These are phyloP conservation scores for Trifolium fragiferum DNA, from an alignment of 306 rosid species.

Conservation along the genomic window DNA sequence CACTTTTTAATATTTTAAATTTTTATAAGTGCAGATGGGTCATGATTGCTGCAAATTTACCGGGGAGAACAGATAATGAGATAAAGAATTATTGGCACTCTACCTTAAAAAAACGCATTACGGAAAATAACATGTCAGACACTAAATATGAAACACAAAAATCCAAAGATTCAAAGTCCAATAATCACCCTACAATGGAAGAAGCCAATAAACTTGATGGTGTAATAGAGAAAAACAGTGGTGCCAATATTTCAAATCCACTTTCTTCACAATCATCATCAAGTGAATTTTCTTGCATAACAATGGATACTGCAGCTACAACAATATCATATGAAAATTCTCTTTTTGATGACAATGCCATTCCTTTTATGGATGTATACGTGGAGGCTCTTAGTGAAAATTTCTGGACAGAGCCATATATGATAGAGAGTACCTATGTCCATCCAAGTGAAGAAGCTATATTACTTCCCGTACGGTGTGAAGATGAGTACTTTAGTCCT, in stretches of 20 bases:
- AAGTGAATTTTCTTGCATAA: neutral
- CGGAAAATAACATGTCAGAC: neutral
- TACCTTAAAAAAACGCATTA: slow-evolving; percentile 53
- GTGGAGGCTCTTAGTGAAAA: neutral
- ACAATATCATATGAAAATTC: neutral
- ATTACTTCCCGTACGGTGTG: neutral
- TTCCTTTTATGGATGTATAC: slow-evolving; percentile 1
- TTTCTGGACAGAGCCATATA: slow-evolving; percentile 41
- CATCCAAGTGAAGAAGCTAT: neutral
- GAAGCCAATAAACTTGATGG: neutral
- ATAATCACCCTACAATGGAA: neutral
- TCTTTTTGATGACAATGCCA: neutral
- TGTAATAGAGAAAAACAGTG: neutral
- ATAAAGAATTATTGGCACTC: slow-evolving; percentile 81
- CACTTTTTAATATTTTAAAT: too few relatives aligned
- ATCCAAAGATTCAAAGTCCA: neutral
- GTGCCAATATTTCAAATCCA: neutral
- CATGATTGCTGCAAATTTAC: slow-evolving; percentile 61
- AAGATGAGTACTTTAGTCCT: neutral
- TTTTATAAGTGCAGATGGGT: slow-evolving; percentile 61
- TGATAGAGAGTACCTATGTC: slow-evolving; percentile 28
- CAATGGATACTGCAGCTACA: neutral
- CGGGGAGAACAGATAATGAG: slow-evolving; percentile 85
- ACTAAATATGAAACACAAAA: neutral
- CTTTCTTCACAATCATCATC: neutral